These are phyloP conservation scores for Colletotrichum sp. DNA, from an alignment of 2,329 filamentous ascomycete genomes.

Conservation along the genomic window DNA sequence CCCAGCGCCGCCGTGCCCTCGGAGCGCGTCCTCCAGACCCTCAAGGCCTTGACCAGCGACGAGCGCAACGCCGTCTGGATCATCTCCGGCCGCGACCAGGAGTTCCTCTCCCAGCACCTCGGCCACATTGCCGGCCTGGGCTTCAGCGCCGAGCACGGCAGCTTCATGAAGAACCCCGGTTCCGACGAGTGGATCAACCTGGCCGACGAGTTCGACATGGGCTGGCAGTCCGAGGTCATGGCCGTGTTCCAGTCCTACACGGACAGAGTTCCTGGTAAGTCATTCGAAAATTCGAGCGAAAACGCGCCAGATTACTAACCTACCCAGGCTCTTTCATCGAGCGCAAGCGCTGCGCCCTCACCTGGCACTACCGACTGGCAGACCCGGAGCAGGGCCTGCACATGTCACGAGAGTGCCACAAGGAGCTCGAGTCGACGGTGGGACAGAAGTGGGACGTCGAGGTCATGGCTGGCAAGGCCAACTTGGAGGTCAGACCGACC, in stretches of 20 bases:
- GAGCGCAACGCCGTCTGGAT: constrained; percentile 94
- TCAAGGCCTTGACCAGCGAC: constrained; percentile 81
- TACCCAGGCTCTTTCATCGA: constrained; percentile 84
- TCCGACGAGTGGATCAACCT: constrained; percentile 85
- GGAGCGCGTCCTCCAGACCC: constrained; percentile 77
- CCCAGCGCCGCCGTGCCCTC: constrained; percentile 89
- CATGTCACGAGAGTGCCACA: constrained; percentile 81
- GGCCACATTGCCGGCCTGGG: constrained; percentile 89
- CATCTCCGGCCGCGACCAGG: constrained; percentile 92
- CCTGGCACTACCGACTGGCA: constrained; percentile 95
- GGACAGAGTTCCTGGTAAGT: constrained; percentile 79
- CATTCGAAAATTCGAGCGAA: neutral
- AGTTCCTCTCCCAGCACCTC: constrained; percentile 88
- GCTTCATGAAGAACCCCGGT: constrained; percentile 86
- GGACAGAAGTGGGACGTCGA: constrained; percentile 87
- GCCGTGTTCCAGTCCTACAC: constrained; percentile 88
- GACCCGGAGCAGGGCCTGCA: constrained; percentile 85
- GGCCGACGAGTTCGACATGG: constrained; percentile 86
- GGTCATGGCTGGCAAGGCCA: constrained; percentile 96
- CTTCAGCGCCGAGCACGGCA: constrained; percentile 96
- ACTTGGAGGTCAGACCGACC: constrained; percentile 93
- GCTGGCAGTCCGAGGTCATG: constrained; percentile 87
- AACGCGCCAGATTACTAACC: neutral
- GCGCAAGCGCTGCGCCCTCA: constrained; percentile 90
- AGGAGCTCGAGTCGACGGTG: constrained; percentile 79